Base-by-base conservation (phyloP, 1,139 yeast species). In the Candida sp. region DNA sequence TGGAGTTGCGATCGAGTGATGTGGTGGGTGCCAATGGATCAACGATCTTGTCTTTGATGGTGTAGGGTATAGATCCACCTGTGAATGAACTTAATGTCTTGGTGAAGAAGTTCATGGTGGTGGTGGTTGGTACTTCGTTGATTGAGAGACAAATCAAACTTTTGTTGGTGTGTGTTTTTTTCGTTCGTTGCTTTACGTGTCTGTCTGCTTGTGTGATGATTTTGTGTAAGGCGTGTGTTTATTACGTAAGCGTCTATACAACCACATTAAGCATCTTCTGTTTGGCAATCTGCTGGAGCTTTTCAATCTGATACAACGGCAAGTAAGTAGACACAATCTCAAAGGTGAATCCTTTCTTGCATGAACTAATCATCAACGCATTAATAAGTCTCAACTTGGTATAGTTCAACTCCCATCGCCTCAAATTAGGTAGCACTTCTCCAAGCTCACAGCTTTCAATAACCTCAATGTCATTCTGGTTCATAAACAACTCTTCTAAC, bases 81-180 rank as follows among this genome's bases (percentile, higher is more conserved):
- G 88, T 80, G 28, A 85, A 65, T 4, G 84, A 69, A 51, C 80
- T 81, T 31, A 85, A 67, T 0, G 90, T 80, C 55, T 79, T 83
- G 3, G 87, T 69, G 9, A 85, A 68, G 60, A 85, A 85, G 66
- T 85, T 84, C 90, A 85, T 85, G 17, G 17, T 17, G 17, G 17
- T 17, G 17, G 17, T 17, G 17, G 17, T 17, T 17, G 17, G 17
- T 17, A 17, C 17, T 17, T 17, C 17, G 17, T 17, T 17, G 11
- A 9, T 30, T 27, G 25, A 27, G 28, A 39, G 17, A 17, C n/a
- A 7, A n/a, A 30, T 17, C 17, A 17, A 17, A n/a, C 8, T n/a
- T 3, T 28, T 28, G 31, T 28, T 28, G 7, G 31, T 28, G 31
- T 28, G 31, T 28, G 31, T 28, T 28, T 28, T 28, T 7, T 28